phyloP scores from a whole-genome alignment of 257 asterid genomes.

The Vinca minor region DNA sequence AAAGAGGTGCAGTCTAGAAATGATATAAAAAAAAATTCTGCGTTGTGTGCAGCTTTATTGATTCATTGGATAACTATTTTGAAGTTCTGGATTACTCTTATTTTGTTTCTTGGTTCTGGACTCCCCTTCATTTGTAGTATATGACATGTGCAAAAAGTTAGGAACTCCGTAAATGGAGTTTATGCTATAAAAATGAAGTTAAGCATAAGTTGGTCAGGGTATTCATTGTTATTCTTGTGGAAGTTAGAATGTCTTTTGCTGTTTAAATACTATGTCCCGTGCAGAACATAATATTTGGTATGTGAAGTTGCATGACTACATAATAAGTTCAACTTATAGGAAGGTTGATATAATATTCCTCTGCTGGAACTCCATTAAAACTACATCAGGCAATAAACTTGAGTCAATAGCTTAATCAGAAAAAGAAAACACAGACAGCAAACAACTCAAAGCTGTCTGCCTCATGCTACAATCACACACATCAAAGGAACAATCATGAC shows the following conservation, averaged over 20 bases:
- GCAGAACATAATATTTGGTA: neutral
- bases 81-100: neutral
- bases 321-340: no score
- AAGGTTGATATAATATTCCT: no score
- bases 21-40: neutral
- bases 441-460: neutral
- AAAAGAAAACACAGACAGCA: neutral
- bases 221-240: neutral
- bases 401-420: slow-evolving; percentile 3
- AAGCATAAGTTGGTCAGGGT: neutral
- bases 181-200: neutral
- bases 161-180: no score
- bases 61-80: neutral
- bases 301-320: no score
- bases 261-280: neutral
- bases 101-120: neutral
- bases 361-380: slow-evolving; percentile 92
- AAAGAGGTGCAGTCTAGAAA: neutral
- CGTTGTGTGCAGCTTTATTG: neutral
- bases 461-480: neutral
- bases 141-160: neutral
- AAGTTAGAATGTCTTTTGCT: neutral
- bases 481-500: neutral
- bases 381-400: slow-evolving; percentile 27
- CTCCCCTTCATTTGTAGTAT: neutral